A percentile compares a stretch with the other conserved stretches of the same genome.
phyloP scores from a whole-genome alignment of 805 yeast species.

The Yamadazyma nakazawae region DNA sequence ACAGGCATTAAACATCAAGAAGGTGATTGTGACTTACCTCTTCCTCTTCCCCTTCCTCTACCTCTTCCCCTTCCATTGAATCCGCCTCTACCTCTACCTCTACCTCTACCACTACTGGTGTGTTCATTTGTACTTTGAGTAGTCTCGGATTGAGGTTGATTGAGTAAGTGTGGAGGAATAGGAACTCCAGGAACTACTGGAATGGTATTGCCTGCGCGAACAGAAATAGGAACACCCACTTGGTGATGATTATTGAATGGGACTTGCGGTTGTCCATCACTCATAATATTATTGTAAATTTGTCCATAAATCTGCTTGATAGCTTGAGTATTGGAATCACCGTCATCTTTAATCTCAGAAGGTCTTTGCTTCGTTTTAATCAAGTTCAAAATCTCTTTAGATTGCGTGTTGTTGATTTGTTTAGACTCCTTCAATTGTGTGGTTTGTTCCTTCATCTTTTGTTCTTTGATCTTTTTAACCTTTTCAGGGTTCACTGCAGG shows the following conservation, averaged over 20 bases:
- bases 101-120: slow-evolving; percentile 15
- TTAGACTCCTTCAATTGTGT: slow-evolving; percentile 13
- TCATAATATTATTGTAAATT: slow-evolving; percentile 42
- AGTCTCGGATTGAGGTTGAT: slow-evolving; percentile 16
- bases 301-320: slow-evolving; percentile 43
- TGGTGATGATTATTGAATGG: neutral
- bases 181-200: slow-evolving; percentile 37
- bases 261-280: slow-evolving; percentile 25
- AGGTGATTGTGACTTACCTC: slow-evolving; percentile 3
- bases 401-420: slow-evolving; percentile 17
- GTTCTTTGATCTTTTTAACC: slow-evolving; percentile 1
- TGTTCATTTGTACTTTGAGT: slow-evolving; percentile 16
- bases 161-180: slow-evolving; percentile 33
- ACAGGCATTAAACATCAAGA: neutral
- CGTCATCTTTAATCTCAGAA: slow-evolving; percentile 16
- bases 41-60: slow-evolving; percentile 14
- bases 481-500: slow-evolving; percentile 7
- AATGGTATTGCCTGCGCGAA: neutral
- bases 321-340: slow-evolving; percentile 25
- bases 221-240: slow-evolving; percentile 4
- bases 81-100: slow-evolving; percentile 15
- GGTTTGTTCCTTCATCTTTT: slow-evolving; percentile 19
- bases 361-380: slow-evolving; percentile 33
- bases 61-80: slow-evolving; percentile 6
- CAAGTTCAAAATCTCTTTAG: slow-evolving; percentile 42